phyloP scores from a whole-genome alignment of 73 alveolate genomes.

The Tetrahymena malaccensis region DNA sequence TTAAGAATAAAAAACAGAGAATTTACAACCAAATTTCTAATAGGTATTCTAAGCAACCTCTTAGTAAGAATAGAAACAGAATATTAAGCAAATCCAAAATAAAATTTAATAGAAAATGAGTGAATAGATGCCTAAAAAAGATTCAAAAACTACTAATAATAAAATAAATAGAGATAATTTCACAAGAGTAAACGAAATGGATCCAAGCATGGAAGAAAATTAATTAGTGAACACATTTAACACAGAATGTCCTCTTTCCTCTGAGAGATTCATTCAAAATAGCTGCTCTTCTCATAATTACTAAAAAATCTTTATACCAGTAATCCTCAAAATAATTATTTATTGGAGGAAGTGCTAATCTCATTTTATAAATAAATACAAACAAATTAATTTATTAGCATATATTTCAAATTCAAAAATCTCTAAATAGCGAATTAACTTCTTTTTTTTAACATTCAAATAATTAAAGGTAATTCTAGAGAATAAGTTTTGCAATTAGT shows the following conservation, averaged over 20 bases:
- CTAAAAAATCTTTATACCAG: neutral
- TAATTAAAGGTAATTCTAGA: neutral
- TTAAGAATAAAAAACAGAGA: neutral
- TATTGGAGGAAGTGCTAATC: no score
- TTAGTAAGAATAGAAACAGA: neutral
- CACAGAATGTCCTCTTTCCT: neutral
- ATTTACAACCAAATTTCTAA: no score
- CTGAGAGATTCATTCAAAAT: neutral
- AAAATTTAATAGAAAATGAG: no score
- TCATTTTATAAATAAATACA: no score
- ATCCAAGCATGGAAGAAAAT: neutral
- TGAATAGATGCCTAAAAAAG: neutral
- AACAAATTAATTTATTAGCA: no score
- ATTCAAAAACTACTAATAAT: neutral
- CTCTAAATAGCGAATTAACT: neutral
- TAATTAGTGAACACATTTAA: neutral
- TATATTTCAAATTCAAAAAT: neutral
- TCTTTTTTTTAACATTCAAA: neutral
- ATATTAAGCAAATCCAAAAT: no score
- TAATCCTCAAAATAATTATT: no score
- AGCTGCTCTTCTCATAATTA: neutral
- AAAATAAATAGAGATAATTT: neutral
- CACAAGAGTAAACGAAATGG: neutral
- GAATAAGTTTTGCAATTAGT: neutral
- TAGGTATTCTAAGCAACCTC: neutral